Conservation (phyloP, 768 basidiomycete genomes). For the Gymnopilus dilepis region DNA sequence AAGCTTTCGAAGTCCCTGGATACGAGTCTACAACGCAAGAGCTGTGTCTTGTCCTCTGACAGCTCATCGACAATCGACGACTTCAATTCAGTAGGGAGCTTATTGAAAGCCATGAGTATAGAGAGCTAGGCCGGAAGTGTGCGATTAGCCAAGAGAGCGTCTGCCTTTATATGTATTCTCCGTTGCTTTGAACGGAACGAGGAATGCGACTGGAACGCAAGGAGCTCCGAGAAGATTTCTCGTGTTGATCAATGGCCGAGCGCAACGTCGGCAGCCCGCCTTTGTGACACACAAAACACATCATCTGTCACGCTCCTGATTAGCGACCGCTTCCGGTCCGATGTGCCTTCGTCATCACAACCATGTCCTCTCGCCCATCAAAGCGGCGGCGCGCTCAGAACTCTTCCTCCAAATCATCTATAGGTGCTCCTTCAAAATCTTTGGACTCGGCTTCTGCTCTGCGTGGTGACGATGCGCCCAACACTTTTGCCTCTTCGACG, state of each 20-base stretch:
- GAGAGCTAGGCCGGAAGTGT: too few species aligned
- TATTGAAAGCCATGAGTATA: neutral
- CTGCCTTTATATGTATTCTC: too few species aligned
- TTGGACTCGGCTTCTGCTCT: neutral
- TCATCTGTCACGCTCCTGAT: too few species aligned
- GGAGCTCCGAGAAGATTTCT: too few species aligned
- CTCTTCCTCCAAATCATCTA: neutral
- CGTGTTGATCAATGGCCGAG: too few species aligned
- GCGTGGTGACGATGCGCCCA: neutral
- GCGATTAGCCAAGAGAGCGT: too few species aligned
- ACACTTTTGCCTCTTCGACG: neutral
- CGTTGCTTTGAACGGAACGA: too few species aligned
- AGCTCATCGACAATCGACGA: neutral
- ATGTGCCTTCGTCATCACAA: neutral
- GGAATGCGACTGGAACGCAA: too few species aligned
- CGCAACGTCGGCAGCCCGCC: too few species aligned
- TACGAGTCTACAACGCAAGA: neutral
- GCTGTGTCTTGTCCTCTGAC: neutral
- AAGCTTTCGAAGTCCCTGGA: neutral
- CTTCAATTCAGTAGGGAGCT: neutral
- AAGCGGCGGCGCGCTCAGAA: neutral
- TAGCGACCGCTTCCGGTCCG: neutral
- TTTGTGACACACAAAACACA: too few species aligned
- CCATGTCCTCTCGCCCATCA: conserved; percentile 2
- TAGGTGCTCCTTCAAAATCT: neutral